A percentile compares a stretch with the other conserved stretches of the same genome.
Conservation (phyloP, 179 eudicot genomes). For the Dionaea muscipula region DNA sequence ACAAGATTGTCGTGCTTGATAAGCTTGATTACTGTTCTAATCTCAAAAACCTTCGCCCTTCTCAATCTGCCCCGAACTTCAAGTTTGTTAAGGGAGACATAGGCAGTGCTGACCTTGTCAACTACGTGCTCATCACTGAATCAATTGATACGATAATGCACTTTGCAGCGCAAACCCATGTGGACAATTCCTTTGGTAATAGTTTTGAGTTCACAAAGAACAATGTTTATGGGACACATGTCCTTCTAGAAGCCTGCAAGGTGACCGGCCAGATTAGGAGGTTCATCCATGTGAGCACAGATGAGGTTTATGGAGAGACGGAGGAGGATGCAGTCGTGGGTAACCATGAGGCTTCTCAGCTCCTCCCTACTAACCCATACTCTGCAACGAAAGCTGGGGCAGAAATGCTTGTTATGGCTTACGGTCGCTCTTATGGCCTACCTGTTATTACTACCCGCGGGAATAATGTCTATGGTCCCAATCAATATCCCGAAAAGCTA, state of each 20-base stretch:
- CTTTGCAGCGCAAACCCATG: constrained; percentile 56
- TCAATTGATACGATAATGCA: constrained; percentile 51
- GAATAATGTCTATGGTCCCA: constrained; percentile 54
- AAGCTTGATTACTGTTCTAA: constrained; percentile 52
- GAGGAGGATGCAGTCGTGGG: constrained; percentile 72
- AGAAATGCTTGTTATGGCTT: constrained; percentile 59
- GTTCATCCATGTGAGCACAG: constrained; percentile 48
- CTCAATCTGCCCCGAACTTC: constrained; percentile 36
- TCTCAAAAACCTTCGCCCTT: constrained; percentile 37
- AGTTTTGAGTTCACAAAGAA: constrained; percentile 56
- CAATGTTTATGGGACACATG: constrained; percentile 47
- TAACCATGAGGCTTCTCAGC: constrained; percentile 47
- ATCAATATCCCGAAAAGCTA: constrained; percentile 46
- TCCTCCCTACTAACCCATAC: constrained; percentile 47
- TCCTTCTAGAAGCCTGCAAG: constrained; percentile 48
- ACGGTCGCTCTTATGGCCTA: constrained; percentile 44
- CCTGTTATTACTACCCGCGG: constrained; percentile 52
- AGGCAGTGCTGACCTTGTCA: constrained; percentile 47
- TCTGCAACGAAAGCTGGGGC: constrained; percentile 57
- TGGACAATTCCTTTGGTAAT: constrained; percentile 48
- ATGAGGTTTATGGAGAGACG: constrained; percentile 55
- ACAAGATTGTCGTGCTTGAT: constrained; percentile 49
- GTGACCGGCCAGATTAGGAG: constrained; percentile 47
- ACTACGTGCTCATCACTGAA: constrained; percentile 39
- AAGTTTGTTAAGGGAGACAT: constrained; percentile 55